Evolutionary conservation across 345 rosid genomes (phyloP), one percentile per base, ranked within the genome.

Genomic region (Pseudoturritis turrita): DNA sequence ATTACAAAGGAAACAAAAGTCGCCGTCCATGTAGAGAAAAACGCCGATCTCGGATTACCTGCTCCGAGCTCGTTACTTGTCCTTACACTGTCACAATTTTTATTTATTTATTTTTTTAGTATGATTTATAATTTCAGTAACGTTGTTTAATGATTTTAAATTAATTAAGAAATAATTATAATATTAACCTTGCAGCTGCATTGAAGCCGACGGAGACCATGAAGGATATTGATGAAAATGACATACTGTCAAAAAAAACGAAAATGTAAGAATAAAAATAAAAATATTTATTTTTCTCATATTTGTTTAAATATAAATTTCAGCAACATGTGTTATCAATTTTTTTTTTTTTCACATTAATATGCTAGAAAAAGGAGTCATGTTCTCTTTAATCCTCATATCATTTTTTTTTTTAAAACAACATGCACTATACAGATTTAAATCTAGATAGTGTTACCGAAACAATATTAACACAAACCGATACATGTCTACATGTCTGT

Each of bases 201-300:
- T 89, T 91, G 81, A 91, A 91, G 17, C 97, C 97, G 15, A 86
- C 82, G 0, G 97, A 83, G n/a, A 89, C 85, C 93, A 86, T 91
- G 66, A 87, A 86, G 45, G 85, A 15, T 33, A 84, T 10, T 14
- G 85, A 90, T 12, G 50, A 40, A 68, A 90, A 64, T 0, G 84
- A 64, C 88, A 82, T 76, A 70, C 94, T 90, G 89, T 79, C n/a
- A 33, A 28, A n/a, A 29, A 11, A 9, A 14, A n/a, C n/a, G n/a
- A 14, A 53, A 31, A 17, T 49, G 39, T 45, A 8, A 33, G 37
- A 9, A 33, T 33, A 33, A 33, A 33, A 33, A 33, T n/a, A n/a
- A n/a, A n/a, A n/a, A n/a, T n/a, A n/a, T n/a, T n/a, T n/a, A n/a
- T n/a, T n/a, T n/a, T n/a, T n/a, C n/a, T n/a, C n/a, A n/a, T n/a